Evolutionary conservation across 768 basidiomycete genomes (phyloP).

Genomic region (Auriscalpium microsporum): DNA sequence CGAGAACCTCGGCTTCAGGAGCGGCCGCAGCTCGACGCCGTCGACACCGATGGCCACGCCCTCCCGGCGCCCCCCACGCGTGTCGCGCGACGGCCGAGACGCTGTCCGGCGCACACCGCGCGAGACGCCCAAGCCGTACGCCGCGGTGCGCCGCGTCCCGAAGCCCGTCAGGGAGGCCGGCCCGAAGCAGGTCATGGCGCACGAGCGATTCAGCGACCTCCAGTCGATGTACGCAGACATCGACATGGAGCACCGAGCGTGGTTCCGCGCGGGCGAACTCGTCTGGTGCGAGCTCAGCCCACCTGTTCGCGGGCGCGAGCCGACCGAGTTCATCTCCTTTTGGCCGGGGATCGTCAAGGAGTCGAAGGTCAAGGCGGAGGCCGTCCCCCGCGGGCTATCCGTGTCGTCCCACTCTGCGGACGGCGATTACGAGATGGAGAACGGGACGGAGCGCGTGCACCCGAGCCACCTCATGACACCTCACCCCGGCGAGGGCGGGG

Average conservation of each 20-base stretch:
- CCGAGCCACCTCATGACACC: neutral
- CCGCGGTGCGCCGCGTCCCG: slow-evolving; percentile 31
- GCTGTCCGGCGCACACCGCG: slow-evolving; percentile 1
- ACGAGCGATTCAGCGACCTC: slow-evolving; percentile 58
- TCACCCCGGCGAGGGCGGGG: neutral
- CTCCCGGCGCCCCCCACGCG: neutral
- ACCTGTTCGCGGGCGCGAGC: slow-evolving; percentile 37
- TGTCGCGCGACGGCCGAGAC: neutral
- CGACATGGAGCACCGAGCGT: slow-evolving; percentile 40
- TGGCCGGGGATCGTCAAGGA: slow-evolving; percentile 73
- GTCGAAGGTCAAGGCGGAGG: slow-evolving; percentile 37
- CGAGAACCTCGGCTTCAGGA: slow-evolving; percentile 43
- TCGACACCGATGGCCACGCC: neutral
- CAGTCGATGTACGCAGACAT: slow-evolving; percentile 44
- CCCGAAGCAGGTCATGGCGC: slow-evolving; percentile 43
- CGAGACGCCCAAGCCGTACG: slow-evolving; percentile 26
- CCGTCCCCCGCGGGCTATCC: slow-evolving; percentile 24
- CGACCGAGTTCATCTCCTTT: slow-evolving; percentile 39
- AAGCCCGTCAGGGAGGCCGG: slow-evolving; percentile 24
- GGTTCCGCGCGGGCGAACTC: slow-evolving; percentile 62
- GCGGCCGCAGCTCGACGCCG: slow-evolving; percentile 4
- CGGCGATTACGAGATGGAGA: slow-evolving; percentile 15
- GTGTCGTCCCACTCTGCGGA: slow-evolving; percentile 12
- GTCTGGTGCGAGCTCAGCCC: slow-evolving; percentile 57
- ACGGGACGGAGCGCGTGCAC: slow-evolving; percentile 3